These are phyloP conservation scores for Melaleuca quinquenervia DNA, from an alignment of 345 rosid species.

Conservation along the genomic window DNA sequence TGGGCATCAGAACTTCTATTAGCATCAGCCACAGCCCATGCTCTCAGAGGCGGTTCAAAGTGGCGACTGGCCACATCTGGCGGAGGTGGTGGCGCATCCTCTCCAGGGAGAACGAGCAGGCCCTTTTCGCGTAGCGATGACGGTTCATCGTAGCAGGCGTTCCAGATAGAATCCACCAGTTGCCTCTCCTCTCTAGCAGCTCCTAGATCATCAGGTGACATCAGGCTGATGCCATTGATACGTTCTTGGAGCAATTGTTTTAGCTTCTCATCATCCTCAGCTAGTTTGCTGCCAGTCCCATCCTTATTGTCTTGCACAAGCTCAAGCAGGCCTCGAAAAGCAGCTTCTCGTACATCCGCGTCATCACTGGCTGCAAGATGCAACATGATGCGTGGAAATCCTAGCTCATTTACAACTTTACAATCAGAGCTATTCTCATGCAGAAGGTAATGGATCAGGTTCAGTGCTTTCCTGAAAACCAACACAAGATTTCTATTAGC, in stretches of 20 bases:
- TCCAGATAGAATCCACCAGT: slow-evolving; percentile 76
- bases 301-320: slow-evolving; percentile 37
- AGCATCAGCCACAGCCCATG: slow-evolving; percentile 41
- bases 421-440: slow-evolving; percentile 69
- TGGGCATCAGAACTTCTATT: slow-evolving; percentile 14
- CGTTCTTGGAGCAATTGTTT: slow-evolving; percentile 66
- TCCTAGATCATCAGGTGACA: slow-evolving; percentile 73
- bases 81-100: slow-evolving; percentile 53
- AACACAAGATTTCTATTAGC: not conserved
- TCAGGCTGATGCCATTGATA: slow-evolving; percentile 37
- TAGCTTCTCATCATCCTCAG: slow-evolving; percentile 42
- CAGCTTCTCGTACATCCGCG: slow-evolving; percentile 68
- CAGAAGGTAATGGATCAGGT: slow-evolving; percentile 78
- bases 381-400: slow-evolving; percentile 69
- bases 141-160: slow-evolving; percentile 53
- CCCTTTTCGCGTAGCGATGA: slow-evolving; percentile 59
- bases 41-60: slow-evolving; percentile 77
- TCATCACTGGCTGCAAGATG: slow-evolving; percentile 80
- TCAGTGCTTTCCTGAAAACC: slow-evolving; percentile 72
- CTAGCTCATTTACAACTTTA: slow-evolving; percentile 46
- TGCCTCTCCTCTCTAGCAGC: slow-evolving; percentile 81
- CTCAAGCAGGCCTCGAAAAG: slow-evolving; percentile 66
- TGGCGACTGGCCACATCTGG: slow-evolving; percentile 68
- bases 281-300: slow-evolving; percentile 20
- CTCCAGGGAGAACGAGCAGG: slow-evolving; percentile 69